phyloP scores from a whole-genome alignment of 768 basidiomycete species.

The Pulveroboletus sp. region DNA sequence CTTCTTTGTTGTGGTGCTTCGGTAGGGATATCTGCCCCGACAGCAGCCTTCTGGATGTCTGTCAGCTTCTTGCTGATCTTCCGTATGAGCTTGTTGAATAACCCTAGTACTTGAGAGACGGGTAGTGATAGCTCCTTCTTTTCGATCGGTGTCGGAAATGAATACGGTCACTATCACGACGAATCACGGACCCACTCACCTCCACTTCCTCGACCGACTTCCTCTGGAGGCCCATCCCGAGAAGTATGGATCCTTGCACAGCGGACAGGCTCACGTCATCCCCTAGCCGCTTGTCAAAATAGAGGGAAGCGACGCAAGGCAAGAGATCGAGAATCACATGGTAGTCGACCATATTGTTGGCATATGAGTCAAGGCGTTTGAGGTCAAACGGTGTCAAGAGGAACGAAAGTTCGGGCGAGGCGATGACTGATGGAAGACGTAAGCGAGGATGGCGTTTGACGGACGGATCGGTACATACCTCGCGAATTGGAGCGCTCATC shows the following conservation, averaged over 20 bases:
- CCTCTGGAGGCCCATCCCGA: constrained; percentile 85
- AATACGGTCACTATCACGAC: not conserved
- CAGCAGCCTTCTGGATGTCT: constrained; percentile 74
- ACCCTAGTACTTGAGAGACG: constrained; percentile 80
- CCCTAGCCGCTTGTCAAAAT: constrained; percentile 73
- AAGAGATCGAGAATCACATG: constrained; percentile 93
- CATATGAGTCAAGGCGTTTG: constrained; percentile 92
- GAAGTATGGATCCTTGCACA: constrained; percentile 86
- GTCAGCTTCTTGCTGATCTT: constrained; percentile 74
- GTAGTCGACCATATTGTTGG: constrained; percentile 94
- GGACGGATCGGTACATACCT: constrained; percentile 32
- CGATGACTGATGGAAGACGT: constrained; percentile 11
- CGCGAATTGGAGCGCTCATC: constrained; percentile 23
- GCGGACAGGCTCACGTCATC: constrained; percentile 69
- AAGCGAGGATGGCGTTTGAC: not conserved
- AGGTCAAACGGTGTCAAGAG: constrained; percentile 88
- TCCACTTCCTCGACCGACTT: constrained; percentile 89
- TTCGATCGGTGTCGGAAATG: not conserved
- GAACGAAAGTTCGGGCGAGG: constrained; percentile 47
- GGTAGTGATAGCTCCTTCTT: constrained; percentile 79
- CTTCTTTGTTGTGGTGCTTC: constrained; percentile 29
- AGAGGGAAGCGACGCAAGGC: constrained; percentile 74
- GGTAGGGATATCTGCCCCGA: constrained; percentile 59
- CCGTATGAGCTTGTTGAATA: constrained; percentile 87
- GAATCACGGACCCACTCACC: constrained; percentile 37